A percentile compares a stretch with the other conserved stretches of the same genome.
phyloP scores from a whole-genome alignment of 345 rosid species.

The Durio zibethinus region DNA sequence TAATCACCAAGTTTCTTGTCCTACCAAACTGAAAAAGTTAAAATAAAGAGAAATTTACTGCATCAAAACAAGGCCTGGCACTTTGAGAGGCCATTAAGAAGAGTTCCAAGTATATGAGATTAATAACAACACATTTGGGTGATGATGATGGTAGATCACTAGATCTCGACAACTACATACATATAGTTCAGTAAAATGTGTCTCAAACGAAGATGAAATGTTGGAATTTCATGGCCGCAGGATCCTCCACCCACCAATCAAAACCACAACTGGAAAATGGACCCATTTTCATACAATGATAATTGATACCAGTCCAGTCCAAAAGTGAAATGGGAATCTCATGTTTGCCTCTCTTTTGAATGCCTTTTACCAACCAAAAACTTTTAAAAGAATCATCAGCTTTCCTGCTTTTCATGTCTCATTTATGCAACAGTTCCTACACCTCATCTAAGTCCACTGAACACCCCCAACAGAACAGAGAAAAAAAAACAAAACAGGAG shows the following conservation, averaged over 20 bases:
- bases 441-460: neutral
- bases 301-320: neutral
- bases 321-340: neutral
- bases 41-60: neutral
- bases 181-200: neutral
- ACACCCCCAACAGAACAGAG: neutral
- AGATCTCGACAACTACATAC: neutral
- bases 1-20: neutral
- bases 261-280: conserved; percentile 6
- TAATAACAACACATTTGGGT: neutral
- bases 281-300: neutral
- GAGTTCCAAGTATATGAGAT: neutral
- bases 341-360: neutral
- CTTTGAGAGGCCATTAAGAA: neutral
- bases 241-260: conserved; percentile 6
- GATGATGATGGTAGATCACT: neutral
- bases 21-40: neutral
- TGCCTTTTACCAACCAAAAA: neutral
- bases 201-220: neutral
- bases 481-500: neutral
- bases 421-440: neutral
- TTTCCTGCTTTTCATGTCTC: neutral
- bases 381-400: neutral
- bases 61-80: neutral
- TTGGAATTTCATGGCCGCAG: conserved; percentile 8